Evolutionary conservation across 2,329 filamentous ascomycete species (phyloP), one percentile per base, ranked within the genome.

Genomic region (Biscogniauxia marginata): DNA sequence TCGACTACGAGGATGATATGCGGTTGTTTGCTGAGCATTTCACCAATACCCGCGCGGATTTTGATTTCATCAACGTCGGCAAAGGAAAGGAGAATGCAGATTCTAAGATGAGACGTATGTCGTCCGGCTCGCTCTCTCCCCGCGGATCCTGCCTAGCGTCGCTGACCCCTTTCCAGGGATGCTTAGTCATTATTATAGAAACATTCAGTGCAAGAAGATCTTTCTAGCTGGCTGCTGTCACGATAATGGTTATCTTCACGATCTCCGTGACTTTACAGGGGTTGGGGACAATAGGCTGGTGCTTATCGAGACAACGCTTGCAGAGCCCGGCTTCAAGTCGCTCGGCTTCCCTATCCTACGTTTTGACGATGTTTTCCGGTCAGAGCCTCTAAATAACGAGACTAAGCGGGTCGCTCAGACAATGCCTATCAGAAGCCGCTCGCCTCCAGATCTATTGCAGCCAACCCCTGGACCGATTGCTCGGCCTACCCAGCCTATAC

Each of bases 41-140:
- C 62, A 71, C 69, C 53, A 72, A 71, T 61, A 69, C 63, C 50
- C 61, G 69, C 24, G 67, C 68, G 18, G 69, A 71, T 53, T 69
- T 70, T 58, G 70, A 72, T 56, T 72, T 71, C 59, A 64, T 71
- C 61, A 72, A 72, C 45, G 70, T 72, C 21, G 70, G 70, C 43
- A 68, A 70, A 55, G 70, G 70, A 53, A 72, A 71, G 56, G 70
- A 71, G 61, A 71, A 71, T 44, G 62, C 68, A 1, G 70, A 71
- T 57, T 67, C 67, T 52, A 70, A 70, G 53, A 68, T 70, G 62
- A 64, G 68, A 64, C 63, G 68, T 70, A 56, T 53, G 67, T 63
- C n/a, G 20, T 45, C 18, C 24, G 11, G 18, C 23, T 18, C 20
- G 13, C 8, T 9, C 3, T 23, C 22, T 16, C n/a, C 44, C 30